Percentiles rank a stretch among this genome's conserved stretches.
These are phyloP conservation scores for Elongisporangium prolatum DNA, from an alignment of 352 stramenopile genomes.

Conservation along the genomic window DNA sequence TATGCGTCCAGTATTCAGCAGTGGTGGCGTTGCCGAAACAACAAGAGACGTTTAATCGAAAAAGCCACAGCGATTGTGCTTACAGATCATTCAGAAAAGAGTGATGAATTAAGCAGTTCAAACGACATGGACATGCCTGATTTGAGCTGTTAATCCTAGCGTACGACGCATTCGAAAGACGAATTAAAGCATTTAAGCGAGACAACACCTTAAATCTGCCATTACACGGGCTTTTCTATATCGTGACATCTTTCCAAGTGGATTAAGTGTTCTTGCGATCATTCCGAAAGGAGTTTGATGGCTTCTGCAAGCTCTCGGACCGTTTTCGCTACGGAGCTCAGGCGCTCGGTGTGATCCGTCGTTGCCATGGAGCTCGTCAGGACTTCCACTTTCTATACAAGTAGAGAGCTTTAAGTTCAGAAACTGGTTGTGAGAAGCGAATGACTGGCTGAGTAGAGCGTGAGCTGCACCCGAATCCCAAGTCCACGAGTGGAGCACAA, in stretches of 20 bases:
- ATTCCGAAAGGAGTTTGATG: slow-evolving; percentile 32
- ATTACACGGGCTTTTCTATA: too few species aligned
- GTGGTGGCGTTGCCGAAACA: slow-evolving; percentile 37
- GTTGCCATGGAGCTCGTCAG: slow-evolving; percentile 50
- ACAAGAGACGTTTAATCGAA: neutral
- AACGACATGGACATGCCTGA: too few species aligned
- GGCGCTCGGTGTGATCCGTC: slow-evolving; percentile 53
- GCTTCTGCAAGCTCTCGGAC: slow-evolving; percentile 60
- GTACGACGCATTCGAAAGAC: too few species aligned
- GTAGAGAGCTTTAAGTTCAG: slow-evolving; percentile 1
- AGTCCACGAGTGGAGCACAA: slow-evolving; percentile 9
- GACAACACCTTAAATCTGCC: too few species aligned
- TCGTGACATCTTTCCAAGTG: too few species aligned
- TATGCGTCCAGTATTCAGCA: slow-evolving; percentile 64
- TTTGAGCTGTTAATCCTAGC: too few species aligned
- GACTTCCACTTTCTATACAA: slow-evolving; percentile 65
- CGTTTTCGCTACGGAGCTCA: slow-evolving; percentile 49
- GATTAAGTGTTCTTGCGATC: too few species aligned
- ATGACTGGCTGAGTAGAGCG: too few species aligned
- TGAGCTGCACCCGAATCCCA: too few species aligned
- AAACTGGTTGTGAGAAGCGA: slow-evolving; percentile 5
- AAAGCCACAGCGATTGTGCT: too few species aligned
- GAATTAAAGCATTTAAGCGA: too few species aligned
- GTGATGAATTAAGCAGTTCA: neutral
- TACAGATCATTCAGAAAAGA: too few species aligned